Conservation (phyloP, 2,329 filamentous ascomycete species). For the Neonectria hederae region DNA sequence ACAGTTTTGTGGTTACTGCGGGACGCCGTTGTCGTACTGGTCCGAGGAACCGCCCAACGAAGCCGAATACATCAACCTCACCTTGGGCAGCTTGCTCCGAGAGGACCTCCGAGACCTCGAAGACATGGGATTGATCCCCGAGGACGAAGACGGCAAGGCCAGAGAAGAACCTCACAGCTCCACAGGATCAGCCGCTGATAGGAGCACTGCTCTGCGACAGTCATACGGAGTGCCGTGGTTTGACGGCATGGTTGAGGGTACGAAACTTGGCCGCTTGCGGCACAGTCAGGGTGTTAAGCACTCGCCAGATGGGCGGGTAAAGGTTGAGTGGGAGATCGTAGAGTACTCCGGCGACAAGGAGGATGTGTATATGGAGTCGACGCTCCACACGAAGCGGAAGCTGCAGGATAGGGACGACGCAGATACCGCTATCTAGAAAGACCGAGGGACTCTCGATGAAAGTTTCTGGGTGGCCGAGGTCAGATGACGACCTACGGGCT, state of each 20-base stretch:
- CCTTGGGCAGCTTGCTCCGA: conserved; percentile 78
- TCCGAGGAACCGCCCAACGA: conserved; percentile 76
- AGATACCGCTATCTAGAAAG: conserved; percentile 22
- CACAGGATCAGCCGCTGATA: conserved; percentile 32
- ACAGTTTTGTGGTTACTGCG: conserved; percentile 92
- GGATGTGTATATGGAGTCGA: conserved; percentile 48
- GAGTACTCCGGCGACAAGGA: conserved; percentile 70
- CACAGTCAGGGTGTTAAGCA: conserved; percentile 64
- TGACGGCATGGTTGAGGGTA: conserved; percentile 81
- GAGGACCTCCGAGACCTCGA: conserved; percentile 79
- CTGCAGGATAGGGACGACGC: conserved; percentile 53
- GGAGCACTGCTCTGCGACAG: conserved; percentile 53
- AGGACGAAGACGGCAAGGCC: conserved; percentile 45
- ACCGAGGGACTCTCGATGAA: neutral
- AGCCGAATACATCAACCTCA: conserved; percentile 81
- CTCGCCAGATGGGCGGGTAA: conserved; percentile 70
- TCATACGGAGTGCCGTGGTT: conserved; percentile 87
- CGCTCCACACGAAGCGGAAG: conserved; percentile 62
- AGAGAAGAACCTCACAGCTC: conserved; percentile 21
- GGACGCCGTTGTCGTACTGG: conserved; percentile 86
- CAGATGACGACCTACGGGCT: neutral
- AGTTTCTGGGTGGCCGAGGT: neutral
- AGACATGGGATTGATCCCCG: conserved; percentile 76
- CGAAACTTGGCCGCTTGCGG: conserved; percentile 74
- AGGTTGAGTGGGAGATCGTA: conserved; percentile 84